These are phyloP conservation scores for Nyctanthes arbortristis DNA, from an alignment of 257 asterid genomes.

Conservation along the genomic window DNA sequence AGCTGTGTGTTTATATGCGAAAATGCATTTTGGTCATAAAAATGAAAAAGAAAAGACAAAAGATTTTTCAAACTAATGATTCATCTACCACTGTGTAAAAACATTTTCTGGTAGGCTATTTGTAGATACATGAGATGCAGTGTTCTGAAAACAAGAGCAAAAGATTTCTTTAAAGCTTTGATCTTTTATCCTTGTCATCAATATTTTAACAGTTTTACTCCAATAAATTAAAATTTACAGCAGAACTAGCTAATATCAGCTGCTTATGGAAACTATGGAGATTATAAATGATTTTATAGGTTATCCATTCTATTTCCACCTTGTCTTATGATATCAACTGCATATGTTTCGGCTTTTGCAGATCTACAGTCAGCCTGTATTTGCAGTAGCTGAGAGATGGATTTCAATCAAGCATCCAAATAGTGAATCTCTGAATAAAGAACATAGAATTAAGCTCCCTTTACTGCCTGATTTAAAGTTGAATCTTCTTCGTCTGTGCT, in stretches of 20 bases:
- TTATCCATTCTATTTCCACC: not conserved
- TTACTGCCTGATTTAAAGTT: constrained; percentile 39
- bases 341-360: constrained; percentile 26
- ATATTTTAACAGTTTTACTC: too few species aligned
- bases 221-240: not conserved
- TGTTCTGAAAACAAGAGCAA: not conserved
- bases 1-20: too few species aligned
- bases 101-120: not conserved
- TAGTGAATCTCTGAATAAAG: constrained; percentile 36
- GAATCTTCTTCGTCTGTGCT: constrained; percentile 60
- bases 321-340: not conserved
- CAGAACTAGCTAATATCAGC: not conserved
- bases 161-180: not conserved
- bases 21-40: too few species aligned
- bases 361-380: constrained; percentile 72
- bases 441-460: constrained; percentile 47
- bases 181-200: too few species aligned
- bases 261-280: not conserved
- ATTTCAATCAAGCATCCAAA: constrained; percentile 34
- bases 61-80: too few species aligned
- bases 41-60: too few species aligned
- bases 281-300: not conserved
- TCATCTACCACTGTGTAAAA: too few species aligned
- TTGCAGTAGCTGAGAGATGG: constrained; percentile 55
- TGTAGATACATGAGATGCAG: not conserved